Percentiles rank a stretch among this genome's conserved stretches.
Conservation (phyloP, 2,329 filamentous ascomycete species). For the Cercospora janseana region DNA sequence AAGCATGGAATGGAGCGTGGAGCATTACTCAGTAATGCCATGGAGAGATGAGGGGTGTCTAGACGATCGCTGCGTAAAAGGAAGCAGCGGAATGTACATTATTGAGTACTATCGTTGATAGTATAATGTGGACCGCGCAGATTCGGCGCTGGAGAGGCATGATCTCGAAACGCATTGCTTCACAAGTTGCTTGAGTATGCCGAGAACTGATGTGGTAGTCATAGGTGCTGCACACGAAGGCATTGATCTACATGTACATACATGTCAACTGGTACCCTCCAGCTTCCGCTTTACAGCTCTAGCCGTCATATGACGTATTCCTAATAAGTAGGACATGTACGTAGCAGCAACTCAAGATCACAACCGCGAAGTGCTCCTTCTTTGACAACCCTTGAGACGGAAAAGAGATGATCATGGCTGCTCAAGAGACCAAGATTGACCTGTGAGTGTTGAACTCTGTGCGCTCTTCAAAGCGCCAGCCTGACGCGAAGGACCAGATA, state of each 20-base stretch:
- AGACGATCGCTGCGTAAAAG: conserved; percentile 10
- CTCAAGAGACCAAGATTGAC: conserved; percentile 14
- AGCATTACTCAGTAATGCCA: conserved; percentile 1
- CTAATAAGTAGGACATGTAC: neutral
- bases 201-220: no score
- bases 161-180: no score
- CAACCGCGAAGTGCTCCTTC: neutral
- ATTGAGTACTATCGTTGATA: conserved; percentile 12
- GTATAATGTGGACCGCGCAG: conserved; percentile 9
- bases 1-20: neutral
- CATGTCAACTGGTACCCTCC: neutral
- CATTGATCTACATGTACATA: no score
- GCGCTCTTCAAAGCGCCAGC: neutral
- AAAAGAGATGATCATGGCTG: neutral
- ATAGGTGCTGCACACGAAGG: no score
- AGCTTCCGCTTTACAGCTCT: conserved; percentile 12
- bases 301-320: conserved; percentile 13
- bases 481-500: conserved; percentile 19
- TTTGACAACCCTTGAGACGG: no score
- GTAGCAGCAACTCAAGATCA: neutral
- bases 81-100: conserved; percentile 11
- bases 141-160: conserved; percentile 6
- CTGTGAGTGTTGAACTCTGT: neutral
- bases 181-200: no score
- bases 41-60: conserved; percentile 8